Evolutionary conservation across 768 basidiomycete genomes (phyloP), one percentile per base, ranked within the genome.

Genomic region (Boletus reticulatus): DNA sequence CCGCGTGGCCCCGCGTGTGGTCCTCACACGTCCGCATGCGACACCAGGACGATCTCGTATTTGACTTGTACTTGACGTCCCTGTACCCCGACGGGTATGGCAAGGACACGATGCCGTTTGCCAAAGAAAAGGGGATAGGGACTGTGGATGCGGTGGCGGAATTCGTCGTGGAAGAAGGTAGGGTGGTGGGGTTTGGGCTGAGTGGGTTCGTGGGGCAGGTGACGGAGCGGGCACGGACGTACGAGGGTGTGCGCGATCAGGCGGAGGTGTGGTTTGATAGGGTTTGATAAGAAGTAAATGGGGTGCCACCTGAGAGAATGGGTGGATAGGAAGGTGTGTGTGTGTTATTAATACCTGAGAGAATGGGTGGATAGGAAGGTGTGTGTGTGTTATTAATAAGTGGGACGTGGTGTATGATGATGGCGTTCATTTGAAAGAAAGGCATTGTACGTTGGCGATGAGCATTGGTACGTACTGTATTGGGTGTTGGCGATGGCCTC

Each of bases 71-170:
- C 11, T 48, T 64, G 4, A 66, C 71, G 6, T 58, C 59, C 4
- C 61, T 76, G 4, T 77, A 72, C 57, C 71, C 75, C 1, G 24
- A 70, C 0, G 76, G 78, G 7, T 78, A 73, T 46, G 77, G 78
- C 14, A 63, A 56, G 19, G 69, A 77, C 43, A 48, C 36, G 24
- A 72, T 62, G 6, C 73, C 76, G 9, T 77, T 69, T 19, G 68
- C 11, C 11, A 17, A 68, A 27, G 64, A 51, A 27, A 19, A 14
- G 20, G 50, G 48, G 31, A 22, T 62, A 3, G 55, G 48, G 13
- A 45, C 48, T 1, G 36, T 53, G 1, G 19, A 54, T 4, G 57
- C 34, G 10, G 17, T 44, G 13, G 66, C 56, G 1, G 63, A 62
- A 16, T 72, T 75, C 34, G 59, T 67, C 14, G 32, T 71, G 0